Evolutionary conservation across 1,284 basidiomycete genomes (phyloP).

Genomic region (Microbotryum saponariae): DNA sequence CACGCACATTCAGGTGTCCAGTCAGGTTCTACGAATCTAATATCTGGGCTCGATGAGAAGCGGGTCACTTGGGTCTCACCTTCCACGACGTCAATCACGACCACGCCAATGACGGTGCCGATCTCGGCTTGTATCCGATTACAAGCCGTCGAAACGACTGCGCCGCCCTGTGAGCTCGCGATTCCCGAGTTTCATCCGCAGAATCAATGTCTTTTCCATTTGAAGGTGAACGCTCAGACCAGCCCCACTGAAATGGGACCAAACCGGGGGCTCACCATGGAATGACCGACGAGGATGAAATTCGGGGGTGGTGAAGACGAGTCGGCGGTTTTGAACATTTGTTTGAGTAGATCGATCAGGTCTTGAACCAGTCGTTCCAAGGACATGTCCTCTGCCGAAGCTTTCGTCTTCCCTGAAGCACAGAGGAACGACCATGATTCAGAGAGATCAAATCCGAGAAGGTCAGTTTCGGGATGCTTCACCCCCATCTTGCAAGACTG

Average conservation of each 20-base stretch:
- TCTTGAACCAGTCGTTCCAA: slow-evolving; percentile 64
- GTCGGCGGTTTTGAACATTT: slow-evolving; percentile 58
- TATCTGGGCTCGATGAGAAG: too few relatives aligned
- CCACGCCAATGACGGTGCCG: slow-evolving; percentile 70
- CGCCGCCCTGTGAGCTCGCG: slow-evolving; percentile 57
- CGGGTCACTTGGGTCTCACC: slow-evolving; percentile 47
- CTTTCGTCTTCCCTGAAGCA: slow-evolving; percentile 25
- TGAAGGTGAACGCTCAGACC: too few relatives aligned
- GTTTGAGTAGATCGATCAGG: slow-evolving; percentile 58
- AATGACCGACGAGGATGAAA: slow-evolving; percentile 49
- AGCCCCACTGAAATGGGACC: too few relatives aligned
- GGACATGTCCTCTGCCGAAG: slow-evolving; percentile 49
- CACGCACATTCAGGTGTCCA: too few relatives aligned
- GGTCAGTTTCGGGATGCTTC: too few relatives aligned
- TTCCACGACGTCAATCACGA: slow-evolving; percentile 92
- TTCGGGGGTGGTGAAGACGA: slow-evolving; percentile 57
- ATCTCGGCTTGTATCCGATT: slow-evolving; percentile 58
- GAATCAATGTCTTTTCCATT: too few relatives aligned
- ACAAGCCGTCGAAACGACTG: slow-evolving; percentile 67
- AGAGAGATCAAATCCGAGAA: background rate
- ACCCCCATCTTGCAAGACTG: slow-evolving; percentile 32
- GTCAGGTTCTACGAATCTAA: too few relatives aligned
- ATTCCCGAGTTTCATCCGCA: too few relatives aligned
- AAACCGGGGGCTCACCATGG: slow-evolving; percentile 39
- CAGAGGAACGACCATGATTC: background rate